Conservation (phyloP, 768 basidiomycete species). For the Epithele typhae region DNA sequence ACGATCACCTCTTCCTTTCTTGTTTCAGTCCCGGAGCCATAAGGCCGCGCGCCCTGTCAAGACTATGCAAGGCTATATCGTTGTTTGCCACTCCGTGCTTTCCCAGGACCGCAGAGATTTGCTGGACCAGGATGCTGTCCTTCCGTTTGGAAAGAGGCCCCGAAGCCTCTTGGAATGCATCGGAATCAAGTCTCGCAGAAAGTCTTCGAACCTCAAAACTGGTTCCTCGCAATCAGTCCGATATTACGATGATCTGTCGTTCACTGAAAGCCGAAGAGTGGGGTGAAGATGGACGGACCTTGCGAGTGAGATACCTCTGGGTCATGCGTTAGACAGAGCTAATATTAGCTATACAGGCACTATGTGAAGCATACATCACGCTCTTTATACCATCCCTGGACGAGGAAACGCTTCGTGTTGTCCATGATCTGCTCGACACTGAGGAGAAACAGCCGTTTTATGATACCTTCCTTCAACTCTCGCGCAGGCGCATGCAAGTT, state of each 20-base stretch:
- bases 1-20: slow-evolving; percentile 38
- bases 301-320: slow-evolving; percentile 14
- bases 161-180: slow-evolving; percentile 31
- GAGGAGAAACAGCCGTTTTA: background rate
- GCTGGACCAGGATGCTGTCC: slow-evolving; percentile 20
- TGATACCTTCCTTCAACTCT: too few species aligned
- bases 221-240: background rate
- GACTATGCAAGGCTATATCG: slow-evolving; percentile 29
- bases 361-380: slow-evolving; percentile 28
- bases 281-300: slow-evolving; percentile 22
- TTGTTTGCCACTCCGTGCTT: background rate
- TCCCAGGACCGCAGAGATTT: background rate
- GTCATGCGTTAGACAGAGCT: too few species aligned
- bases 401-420: slow-evolving; percentile 18
- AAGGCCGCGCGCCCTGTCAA: slow-evolving; percentile 37
- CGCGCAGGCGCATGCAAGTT: background rate
- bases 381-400: slow-evolving; percentile 28
- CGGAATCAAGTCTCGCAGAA: slow-evolving; percentile 17
- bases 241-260: slow-evolving; percentile 28
- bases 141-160: slow-evolving; percentile 43
- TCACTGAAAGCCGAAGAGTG: slow-evolving; percentile 37
- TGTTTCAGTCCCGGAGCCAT: slow-evolving; percentile 30
- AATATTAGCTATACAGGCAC: slow-evolving; percentile 11
- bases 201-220: slow-evolving; percentile 10
- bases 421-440: slow-evolving; percentile 10